Percentiles rank a stretch among this genome's conserved stretches.
Evolutionary conservation across 768 basidiomycete species (phyloP).

Genomic region (Lactifluus rugatus): DNA sequence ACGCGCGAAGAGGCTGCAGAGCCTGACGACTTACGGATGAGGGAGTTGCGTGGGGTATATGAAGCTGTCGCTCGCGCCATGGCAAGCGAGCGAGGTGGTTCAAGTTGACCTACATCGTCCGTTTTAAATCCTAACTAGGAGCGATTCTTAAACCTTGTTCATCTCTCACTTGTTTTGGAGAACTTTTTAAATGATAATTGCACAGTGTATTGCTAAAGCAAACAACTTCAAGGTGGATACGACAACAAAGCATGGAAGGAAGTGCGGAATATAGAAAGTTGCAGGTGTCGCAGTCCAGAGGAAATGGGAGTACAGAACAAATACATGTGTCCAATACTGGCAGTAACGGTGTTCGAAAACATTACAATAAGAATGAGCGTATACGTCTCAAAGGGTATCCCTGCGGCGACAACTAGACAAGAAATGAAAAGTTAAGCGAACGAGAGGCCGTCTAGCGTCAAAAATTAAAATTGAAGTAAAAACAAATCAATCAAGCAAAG

Average conservation of each 20-base stretch:
- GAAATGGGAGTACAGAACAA: conserved; percentile 4
- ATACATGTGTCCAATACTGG: conserved; percentile 2
- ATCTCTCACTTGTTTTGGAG: neutral
- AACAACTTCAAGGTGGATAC: neutral
- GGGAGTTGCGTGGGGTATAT: conserved; percentile 11
- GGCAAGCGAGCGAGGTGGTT: neutral
- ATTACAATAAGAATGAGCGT: neutral
- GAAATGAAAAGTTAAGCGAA: neutral
- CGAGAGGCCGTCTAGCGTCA: neutral
- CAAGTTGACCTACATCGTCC: neutral
- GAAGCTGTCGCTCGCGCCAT: conserved; percentile 18
- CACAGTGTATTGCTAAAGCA: neutral
- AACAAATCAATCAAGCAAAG: conserved; percentile 1
- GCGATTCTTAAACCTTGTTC: neutral
- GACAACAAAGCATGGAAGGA: neutral
- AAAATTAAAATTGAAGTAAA: neutral
- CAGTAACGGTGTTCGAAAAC: neutral
- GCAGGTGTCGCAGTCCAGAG: conserved; percentile 8
- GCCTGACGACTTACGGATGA: conserved; percentile 6
- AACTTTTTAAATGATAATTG: neutral
- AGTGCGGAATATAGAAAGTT: neutral
- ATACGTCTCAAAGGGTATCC: conserved; percentile 4
- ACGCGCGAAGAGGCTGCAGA: conserved; percentile 11
- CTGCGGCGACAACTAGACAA: neutral
- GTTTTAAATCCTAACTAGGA: neutral